Evolutionary conservation across 495 filamentous ascomycete genomes (phyloP).

Genomic region (Lasiosphaeria ovina): DNA sequence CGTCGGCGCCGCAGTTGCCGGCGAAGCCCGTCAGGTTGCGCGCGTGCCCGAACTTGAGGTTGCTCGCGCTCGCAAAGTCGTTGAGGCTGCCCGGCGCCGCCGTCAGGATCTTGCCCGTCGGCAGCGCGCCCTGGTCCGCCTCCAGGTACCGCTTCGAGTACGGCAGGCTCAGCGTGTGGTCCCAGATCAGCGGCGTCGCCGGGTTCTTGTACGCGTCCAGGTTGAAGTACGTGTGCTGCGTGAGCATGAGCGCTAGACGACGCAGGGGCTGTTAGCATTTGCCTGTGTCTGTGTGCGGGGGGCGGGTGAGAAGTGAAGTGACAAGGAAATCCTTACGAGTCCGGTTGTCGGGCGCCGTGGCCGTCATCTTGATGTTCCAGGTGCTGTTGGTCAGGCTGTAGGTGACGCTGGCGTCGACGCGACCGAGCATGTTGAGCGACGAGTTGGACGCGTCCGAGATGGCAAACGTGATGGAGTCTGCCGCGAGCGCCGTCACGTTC

Average conservation of each 20-base stretch:
- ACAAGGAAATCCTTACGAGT: slow-evolving; percentile 40
- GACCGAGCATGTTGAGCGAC: slow-evolving; percentile 69
- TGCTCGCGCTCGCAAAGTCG: slow-evolving; percentile 64
- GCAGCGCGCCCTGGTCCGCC: slow-evolving; percentile 67
- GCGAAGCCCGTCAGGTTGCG: slow-evolving; percentile 53
- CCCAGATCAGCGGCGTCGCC: slow-evolving; percentile 58
- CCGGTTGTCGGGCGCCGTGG: slow-evolving; percentile 46
- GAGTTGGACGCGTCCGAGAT: slow-evolving; percentile 64
- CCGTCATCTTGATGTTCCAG: slow-evolving; percentile 56
- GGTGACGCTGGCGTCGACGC: slow-evolving; percentile 68
- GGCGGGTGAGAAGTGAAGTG: not conserved
- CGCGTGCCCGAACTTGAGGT: slow-evolving; percentile 64
- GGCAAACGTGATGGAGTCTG: slow-evolving; percentile 75
- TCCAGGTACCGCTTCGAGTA: slow-evolving; percentile 67
- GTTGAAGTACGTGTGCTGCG: slow-evolving; percentile 85
- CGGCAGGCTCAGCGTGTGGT: slow-evolving; percentile 70
- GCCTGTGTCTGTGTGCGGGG: not conserved
- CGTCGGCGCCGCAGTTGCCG: slow-evolving; percentile 62
- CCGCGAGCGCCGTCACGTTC: slow-evolving; percentile 53
- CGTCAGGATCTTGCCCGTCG: slow-evolving; percentile 65
- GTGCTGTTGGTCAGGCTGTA: slow-evolving; percentile 56
- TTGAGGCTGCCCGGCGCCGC: slow-evolving; percentile 59
- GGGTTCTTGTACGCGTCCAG: slow-evolving; percentile 70
- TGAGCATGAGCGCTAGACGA: slow-evolving; percentile 63
- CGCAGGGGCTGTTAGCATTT: slow-evolving; percentile 2